These are phyloP conservation scores for Cryoendolithus antarcticus DNA, from an alignment of 2,329 filamentous ascomycete genomes.

Conservation along the genomic window DNA sequence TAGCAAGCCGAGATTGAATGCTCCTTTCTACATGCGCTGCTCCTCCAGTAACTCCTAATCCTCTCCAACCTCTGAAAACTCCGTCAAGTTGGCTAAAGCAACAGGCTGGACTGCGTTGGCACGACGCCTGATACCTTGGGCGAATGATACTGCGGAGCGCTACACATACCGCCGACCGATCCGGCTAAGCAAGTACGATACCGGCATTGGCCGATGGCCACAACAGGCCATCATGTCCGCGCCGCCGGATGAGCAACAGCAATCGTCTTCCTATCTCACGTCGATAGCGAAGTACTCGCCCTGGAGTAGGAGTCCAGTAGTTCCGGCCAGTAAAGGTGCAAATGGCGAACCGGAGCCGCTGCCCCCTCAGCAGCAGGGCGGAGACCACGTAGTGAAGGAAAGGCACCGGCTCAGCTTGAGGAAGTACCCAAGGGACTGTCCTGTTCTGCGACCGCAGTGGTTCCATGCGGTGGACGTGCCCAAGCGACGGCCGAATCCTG, in stretches of 20 bases:
- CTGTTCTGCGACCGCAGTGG: conserved; percentile 69
- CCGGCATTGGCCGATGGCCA: conserved; percentile 14
- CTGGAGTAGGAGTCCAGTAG: conserved; percentile 34
- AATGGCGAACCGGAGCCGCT: conserved; percentile 17
- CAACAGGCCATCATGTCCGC: conserved; percentile 27
- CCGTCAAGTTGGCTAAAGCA: conserved; percentile 21
- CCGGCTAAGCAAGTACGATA: conserved; percentile 17
- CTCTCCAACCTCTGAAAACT: background rate
- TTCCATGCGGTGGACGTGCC: conserved; percentile 90
- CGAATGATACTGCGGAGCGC: conserved; percentile 8
- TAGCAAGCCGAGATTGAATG: too few relatives aligned
- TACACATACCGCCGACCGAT: conserved; percentile 11
- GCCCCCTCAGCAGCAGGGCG: conserved; percentile 37
- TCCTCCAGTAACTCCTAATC: too few relatives aligned
- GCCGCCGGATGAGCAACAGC: conserved; percentile 25
- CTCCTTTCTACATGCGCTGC: too few relatives aligned
- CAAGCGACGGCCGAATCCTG: conserved; percentile 64
- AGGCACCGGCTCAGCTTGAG: conserved; percentile 46
- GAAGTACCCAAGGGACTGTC: conserved; percentile 75
- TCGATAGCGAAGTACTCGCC: conserved; percentile 33
- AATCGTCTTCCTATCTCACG: conserved; percentile 21
- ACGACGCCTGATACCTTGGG: conserved; percentile 18
- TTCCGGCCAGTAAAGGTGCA: conserved; percentile 23
- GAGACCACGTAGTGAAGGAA: conserved; percentile 45
- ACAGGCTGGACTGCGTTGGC: conserved; percentile 20